A percentile compares a stretch with the other conserved stretches of the same genome.
phyloP scores from a whole-genome alignment of 2,329 filamentous ascomycete genomes.

The Emergomyces orientalis region DNA sequence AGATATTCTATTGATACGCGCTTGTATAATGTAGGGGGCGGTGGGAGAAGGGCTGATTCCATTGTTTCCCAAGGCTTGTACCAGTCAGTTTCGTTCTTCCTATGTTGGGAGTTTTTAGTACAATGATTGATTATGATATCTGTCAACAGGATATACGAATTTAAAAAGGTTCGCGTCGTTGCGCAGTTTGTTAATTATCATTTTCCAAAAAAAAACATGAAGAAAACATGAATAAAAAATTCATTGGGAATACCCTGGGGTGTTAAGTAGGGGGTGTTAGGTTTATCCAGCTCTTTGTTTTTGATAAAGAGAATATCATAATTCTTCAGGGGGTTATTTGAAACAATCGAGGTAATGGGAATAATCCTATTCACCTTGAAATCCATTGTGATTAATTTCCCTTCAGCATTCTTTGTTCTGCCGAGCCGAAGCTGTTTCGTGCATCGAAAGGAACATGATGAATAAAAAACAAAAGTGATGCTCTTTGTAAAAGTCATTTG shows the following conservation, averaged over 20 bases:
- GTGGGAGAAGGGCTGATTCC: not conserved
- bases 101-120: not conserved
- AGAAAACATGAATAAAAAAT: not conserved
- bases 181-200: not conserved
- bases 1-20: not conserved
- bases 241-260: not conserved
- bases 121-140: not conserved
- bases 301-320: not conserved
- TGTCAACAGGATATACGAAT: not conserved
- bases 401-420: not conserved
- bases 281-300: not conserved
- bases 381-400: not conserved
- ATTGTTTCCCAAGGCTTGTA: not conserved
- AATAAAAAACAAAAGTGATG: not conserved
- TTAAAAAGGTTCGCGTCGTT: too few relatives aligned
- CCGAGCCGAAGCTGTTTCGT: not conserved
- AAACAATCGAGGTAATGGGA: not conserved
- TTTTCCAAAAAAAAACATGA: not conserved
- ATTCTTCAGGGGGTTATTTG: not conserved
- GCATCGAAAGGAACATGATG: not conserved
- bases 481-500: not conserved
- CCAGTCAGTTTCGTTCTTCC: not conserved
- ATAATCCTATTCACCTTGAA: not conserved
- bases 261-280: not conserved
- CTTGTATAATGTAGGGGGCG: not conserved